These are phyloP conservation scores for Blastomyces silverae DNA, from an alignment of 2,329 filamentous ascomycete species.

Conservation along the genomic window DNA sequence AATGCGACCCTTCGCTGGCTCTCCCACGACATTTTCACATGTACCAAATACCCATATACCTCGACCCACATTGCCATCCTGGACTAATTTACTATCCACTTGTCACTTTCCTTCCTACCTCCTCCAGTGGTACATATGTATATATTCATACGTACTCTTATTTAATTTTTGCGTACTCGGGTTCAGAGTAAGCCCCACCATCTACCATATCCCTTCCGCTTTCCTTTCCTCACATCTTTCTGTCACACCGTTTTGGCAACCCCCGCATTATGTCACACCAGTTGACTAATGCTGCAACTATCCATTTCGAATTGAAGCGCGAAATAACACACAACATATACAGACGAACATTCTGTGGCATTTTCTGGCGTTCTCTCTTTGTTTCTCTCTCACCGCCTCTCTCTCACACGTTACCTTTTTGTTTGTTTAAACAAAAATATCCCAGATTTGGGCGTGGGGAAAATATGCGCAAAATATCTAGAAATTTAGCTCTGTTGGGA, in stretches of 20 bases:
- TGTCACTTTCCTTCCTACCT: slow-evolving; percentile 1
- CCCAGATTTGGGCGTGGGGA: not conserved
- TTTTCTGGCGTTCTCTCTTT: slow-evolving; percentile 1
- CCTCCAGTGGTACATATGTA: not conserved
- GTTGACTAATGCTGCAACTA: not conserved
- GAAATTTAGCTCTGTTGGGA: not conserved
- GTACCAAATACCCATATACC: not conserved
- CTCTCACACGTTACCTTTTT: not conserved
- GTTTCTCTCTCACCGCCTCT: not conserved
- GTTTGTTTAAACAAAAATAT: not conserved
- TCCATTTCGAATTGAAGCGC: not conserved
- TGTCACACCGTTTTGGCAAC: not conserved
- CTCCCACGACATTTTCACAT: not conserved
- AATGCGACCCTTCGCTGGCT: not conserved
- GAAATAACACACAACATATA: not conserved
- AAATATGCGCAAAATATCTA: not conserved
- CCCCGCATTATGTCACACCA: not conserved
- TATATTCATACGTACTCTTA: not conserved
- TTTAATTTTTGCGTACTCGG: not conserved
- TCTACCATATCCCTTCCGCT: too few relatives aligned
- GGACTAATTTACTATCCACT: not conserved
- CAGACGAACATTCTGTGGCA: not conserved
- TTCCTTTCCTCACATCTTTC: not conserved
- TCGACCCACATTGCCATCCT: not conserved
- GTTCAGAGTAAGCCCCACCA: not conserved